Conservation (phyloP, 306 rosid genomes). For the Cucurbita pepo region DNA sequence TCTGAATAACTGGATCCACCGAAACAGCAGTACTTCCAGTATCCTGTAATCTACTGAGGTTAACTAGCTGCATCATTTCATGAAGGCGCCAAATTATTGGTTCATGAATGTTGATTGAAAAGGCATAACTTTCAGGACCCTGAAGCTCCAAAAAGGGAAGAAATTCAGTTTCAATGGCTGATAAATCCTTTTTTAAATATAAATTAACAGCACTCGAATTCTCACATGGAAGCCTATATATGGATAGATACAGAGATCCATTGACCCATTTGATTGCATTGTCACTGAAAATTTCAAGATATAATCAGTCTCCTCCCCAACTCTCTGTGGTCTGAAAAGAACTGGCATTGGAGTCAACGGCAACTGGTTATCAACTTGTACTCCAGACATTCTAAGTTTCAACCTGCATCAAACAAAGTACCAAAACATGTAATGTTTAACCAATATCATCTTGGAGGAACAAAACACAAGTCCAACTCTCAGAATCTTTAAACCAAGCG, state of each 20-base stretch:
- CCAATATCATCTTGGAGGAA: neutral
- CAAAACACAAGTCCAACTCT: neutral
- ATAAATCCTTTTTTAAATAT: neutral
- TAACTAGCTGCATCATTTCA: constrained; percentile 85
- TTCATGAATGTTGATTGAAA: constrained; percentile 75
- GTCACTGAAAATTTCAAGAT: constrained; percentile 77
- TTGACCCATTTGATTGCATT: constrained; percentile 73
- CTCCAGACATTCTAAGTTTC: constrained; percentile 71
- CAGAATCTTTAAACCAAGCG: neutral
- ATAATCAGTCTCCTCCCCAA: constrained; percentile 57
- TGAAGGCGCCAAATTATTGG: constrained; percentile 97
- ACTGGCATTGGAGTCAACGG: constrained; percentile 93
- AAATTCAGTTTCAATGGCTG: neutral
- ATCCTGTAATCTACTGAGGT: constrained; percentile 56
- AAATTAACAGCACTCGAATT: neutral
- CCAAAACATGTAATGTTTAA: constrained; percentile 3
- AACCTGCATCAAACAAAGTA: constrained; percentile 36
- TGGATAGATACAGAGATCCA: constrained; percentile 85
- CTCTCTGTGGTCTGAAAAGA: constrained; percentile 84
- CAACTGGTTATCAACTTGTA: constrained; percentile 92
- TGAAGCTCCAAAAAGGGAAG: constrained; percentile 15
- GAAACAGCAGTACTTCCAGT: constrained; percentile 83
- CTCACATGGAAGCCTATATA: constrained; percentile 85
- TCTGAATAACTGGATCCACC: constrained; percentile 78
- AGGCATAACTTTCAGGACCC: constrained; percentile 82